Conservation (phyloP, 2,329 filamentous ascomycete genomes). For the Achaetomium macrosporum region DNA sequence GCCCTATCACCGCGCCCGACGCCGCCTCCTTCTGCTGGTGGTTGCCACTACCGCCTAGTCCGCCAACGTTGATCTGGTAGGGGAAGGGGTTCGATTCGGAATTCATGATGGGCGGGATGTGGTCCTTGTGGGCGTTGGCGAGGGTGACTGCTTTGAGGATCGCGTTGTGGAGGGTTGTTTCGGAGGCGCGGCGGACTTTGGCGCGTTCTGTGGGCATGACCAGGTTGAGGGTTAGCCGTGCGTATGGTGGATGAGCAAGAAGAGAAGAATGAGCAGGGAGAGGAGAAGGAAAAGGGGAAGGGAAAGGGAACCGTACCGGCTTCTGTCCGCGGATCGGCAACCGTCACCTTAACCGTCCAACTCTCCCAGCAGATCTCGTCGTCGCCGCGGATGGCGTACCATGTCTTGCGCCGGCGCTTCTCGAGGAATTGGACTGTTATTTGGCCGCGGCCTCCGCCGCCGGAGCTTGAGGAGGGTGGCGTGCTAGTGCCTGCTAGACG, state of each 20-base stretch:
- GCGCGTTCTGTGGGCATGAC: slow-evolving; percentile 69
- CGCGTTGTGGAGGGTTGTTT: slow-evolving; percentile 78
- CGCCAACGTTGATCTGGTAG: slow-evolving; percentile 83
- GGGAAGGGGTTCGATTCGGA: slow-evolving; percentile 90
- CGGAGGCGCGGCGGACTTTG: slow-evolving; percentile 87
- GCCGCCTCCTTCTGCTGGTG: background rate
- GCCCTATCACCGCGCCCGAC: background rate
- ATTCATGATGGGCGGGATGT: slow-evolving; percentile 94
- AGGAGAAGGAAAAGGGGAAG: background rate
- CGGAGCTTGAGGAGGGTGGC: background rate
- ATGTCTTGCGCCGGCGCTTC: slow-evolving; percentile 76
- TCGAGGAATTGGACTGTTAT: slow-evolving; percentile 92
- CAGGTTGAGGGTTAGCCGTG: background rate
- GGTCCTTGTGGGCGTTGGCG: slow-evolving; percentile 84
- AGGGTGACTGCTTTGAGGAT: slow-evolving; percentile 85
- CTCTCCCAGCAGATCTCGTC: slow-evolving; percentile 97
- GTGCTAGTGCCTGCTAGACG: background rate
- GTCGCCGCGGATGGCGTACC: slow-evolving; percentile 66
- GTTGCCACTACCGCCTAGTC: slow-evolving; percentile 22
- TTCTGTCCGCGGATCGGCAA: slow-evolving; percentile 83
- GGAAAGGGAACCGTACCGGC: slow-evolving; percentile 52
- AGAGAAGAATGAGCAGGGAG: background rate
- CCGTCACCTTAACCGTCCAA: slow-evolving; percentile 91
- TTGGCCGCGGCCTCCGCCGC: slow-evolving; percentile 63
- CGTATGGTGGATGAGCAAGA: background rate